Conservation (phyloP, 768 basidiomycete species). For the Epithele typhae region DNA sequence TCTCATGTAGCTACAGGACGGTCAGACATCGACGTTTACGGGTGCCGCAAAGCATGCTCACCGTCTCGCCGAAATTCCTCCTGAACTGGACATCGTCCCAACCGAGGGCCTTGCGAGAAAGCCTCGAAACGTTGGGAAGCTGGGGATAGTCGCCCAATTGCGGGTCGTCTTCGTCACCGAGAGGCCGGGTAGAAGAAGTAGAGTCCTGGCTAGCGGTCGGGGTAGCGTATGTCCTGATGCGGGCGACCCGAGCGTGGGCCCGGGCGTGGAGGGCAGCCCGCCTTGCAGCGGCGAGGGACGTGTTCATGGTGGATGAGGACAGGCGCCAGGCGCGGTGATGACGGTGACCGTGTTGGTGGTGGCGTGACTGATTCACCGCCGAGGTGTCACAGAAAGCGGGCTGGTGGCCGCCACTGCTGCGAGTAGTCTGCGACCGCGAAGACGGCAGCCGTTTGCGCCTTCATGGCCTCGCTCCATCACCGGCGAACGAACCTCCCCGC, state of each 20-base stretch:
- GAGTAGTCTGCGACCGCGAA: no score
- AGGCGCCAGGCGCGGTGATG: conserved; percentile 1
- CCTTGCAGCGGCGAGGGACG: conserved; percentile 39
- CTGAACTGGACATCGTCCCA: conserved; percentile 78
- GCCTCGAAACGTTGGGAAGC: conserved; percentile 62
- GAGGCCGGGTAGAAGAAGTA: conserved; percentile 20
- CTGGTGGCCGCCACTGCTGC: no score
- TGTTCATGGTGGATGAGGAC: conserved; percentile 18
- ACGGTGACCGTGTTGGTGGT: neutral
- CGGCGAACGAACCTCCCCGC: neutral
- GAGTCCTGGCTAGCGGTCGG: conserved; percentile 14
- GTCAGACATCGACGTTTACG: conserved; percentile 1
- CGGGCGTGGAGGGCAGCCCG: conserved; percentile 25
- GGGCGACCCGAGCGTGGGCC: conserved; percentile 4
- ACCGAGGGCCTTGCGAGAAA: conserved; percentile 56
- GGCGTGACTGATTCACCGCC: neutral
- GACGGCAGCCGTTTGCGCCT: no score
- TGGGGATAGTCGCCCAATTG: conserved; percentile 72
- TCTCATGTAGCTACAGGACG: conserved; percentile 61
- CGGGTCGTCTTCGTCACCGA: conserved; percentile 46
- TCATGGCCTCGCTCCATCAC: no score
- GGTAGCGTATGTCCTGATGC: conserved; percentile 23
- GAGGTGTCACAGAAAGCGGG: no score
- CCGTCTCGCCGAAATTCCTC: conserved; percentile 78
- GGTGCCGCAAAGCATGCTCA: conserved; percentile 29